Percentiles rank a stretch among this genome's conserved stretches.
Evolutionary conservation across 2,329 filamentous ascomycete genomes (phyloP).

Genomic region (Epichloe coenophiala): DNA sequence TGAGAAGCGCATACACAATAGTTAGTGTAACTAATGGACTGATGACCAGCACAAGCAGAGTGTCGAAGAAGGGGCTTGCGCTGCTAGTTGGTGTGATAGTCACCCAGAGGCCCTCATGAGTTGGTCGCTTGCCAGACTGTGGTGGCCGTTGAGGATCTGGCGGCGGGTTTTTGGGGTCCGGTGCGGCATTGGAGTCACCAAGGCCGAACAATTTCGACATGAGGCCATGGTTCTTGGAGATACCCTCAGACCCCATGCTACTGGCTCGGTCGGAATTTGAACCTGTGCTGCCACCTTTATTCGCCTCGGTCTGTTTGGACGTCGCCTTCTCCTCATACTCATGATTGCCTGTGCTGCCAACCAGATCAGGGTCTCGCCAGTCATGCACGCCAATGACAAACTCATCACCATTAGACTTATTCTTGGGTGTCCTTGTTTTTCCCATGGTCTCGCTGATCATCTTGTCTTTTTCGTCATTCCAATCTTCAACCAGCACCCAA

Average conservation of each 20-base stretch:
- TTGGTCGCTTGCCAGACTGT: slow-evolving; percentile 1
- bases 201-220: slow-evolving; percentile 38
- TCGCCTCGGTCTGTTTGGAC: neutral
- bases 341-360: slow-evolving; percentile 7
- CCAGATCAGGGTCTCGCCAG: slow-evolving; percentile 62
- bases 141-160: slow-evolving; percentile 4
- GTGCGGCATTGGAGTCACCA: slow-evolving; percentile 18
- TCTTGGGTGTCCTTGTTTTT: slow-evolving; percentile 11
- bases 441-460: slow-evolving; percentile 26
- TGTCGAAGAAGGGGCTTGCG: slow-evolving; percentile 89
- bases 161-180: slow-evolving; percentile 10
- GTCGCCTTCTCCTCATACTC: slow-evolving; percentile 1
- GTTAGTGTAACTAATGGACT: slow-evolving; percentile 87
- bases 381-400: slow-evolving; percentile 79
- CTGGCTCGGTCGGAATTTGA: neutral
- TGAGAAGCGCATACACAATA: slow-evolving; percentile 78
- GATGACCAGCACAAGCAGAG: slow-evolving; percentile 87
- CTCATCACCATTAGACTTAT: slow-evolving; percentile 21
- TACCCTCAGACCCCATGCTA: slow-evolving; percentile 18
- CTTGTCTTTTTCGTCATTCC: slow-evolving; percentile 41
- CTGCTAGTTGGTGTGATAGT: slow-evolving; percentile 85
- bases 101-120: slow-evolving; percentile 76
- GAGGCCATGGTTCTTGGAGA: slow-evolving; percentile 22
- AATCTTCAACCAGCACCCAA: slow-evolving; percentile 58
- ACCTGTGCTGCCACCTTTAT: neutral